phyloP scores from a whole-genome alignment of 1,284 basidiomycete species.

The Trichosporon sp. region DNA sequence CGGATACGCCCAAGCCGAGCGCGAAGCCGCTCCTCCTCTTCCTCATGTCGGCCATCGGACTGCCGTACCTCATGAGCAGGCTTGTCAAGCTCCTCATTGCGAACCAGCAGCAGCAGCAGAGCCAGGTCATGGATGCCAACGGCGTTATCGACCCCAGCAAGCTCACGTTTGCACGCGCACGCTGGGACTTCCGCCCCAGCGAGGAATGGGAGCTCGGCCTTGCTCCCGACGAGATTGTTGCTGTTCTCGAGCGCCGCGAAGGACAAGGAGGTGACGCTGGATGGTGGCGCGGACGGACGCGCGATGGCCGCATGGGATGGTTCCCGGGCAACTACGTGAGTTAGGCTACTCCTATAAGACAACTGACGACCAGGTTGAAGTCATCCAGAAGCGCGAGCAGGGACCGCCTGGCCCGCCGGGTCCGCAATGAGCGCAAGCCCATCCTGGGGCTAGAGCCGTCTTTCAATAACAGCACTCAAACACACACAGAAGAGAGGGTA shows the following conservation, averaged over 20 bases:
- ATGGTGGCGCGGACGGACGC: slow-evolving; percentile 94
- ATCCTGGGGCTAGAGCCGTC: not conserved
- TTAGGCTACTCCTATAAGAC: not conserved
- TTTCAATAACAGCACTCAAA: not conserved
- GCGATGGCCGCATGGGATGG: slow-evolving; percentile 93
- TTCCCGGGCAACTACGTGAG: slow-evolving; percentile 85
- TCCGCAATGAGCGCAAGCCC: not conserved
- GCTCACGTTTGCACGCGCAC: slow-evolving; percentile 80
- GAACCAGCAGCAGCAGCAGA: slow-evolving; percentile 48
- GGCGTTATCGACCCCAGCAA: slow-evolving; percentile 52
- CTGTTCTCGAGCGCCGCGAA: slow-evolving; percentile 78
- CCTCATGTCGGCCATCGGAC: slow-evolving; percentile 87
- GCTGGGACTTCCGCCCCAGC: slow-evolving; percentile 71
- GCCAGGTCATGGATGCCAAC: slow-evolving; percentile 25
- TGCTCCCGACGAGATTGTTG: slow-evolving; percentile 88
- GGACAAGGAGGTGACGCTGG: slow-evolving; percentile 73
- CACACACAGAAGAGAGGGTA: not conserved
- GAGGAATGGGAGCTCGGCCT: slow-evolving; percentile 74
- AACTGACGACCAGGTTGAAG: slow-evolving; percentile 18
- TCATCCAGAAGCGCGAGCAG: slow-evolving; percentile 21
- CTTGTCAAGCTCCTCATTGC: slow-evolving; percentile 77
- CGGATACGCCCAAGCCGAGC: slow-evolving; percentile 57
- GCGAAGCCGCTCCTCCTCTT: slow-evolving; percentile 92
- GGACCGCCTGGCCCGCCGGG: not conserved
- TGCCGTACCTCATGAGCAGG: slow-evolving; percentile 90